phyloP scores from a whole-genome alignment of 2,329 filamentous ascomycete genomes.

The Elsinoe australis region DNA sequence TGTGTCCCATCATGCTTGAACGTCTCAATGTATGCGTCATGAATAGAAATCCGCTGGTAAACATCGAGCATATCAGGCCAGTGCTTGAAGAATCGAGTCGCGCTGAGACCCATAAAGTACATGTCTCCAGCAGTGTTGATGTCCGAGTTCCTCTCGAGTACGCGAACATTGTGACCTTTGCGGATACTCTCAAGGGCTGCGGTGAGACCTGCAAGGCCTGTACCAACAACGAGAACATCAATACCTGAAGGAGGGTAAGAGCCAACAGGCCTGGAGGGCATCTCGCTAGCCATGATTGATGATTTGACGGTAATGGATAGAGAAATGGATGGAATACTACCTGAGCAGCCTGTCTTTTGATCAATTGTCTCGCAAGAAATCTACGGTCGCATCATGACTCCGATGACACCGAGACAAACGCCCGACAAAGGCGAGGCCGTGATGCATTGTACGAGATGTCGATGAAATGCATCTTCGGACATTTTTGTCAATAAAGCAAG shows the following conservation, averaged over 20 bases:
- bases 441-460: background rate
- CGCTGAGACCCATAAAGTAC: conserved; percentile 53
- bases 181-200: conserved; percentile 29
- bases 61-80: conserved; percentile 48
- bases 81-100: conserved; percentile 48
- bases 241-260: conserved; percentile 36
- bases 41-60: conserved; percentile 46
- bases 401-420: conserved; percentile 1
- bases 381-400: conserved; percentile 2
- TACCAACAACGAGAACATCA: conserved; percentile 29
- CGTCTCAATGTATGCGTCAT: conserved; percentile 49
- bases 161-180: conserved; percentile 29
- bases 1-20: conserved; percentile 47
- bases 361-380: background rate
- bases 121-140: conserved; percentile 53
- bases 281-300: conserved; percentile 21
- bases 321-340: background rate
- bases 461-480: conserved; percentile 2
- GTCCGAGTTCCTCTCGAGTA: conserved; percentile 33
- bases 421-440: conserved; percentile 3
- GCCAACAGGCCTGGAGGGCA: conserved; percentile 39
- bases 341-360: conserved; percentile 9
- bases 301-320: background rate
- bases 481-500: conserved; percentile 9
- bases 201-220: conserved; percentile 27